A percentile compares a stretch with the other conserved stretches of the same genome.
Evolutionary conservation across 768 basidiomycete species (phyloP).

Genomic region (Glaciozyma antarctica): DNA sequence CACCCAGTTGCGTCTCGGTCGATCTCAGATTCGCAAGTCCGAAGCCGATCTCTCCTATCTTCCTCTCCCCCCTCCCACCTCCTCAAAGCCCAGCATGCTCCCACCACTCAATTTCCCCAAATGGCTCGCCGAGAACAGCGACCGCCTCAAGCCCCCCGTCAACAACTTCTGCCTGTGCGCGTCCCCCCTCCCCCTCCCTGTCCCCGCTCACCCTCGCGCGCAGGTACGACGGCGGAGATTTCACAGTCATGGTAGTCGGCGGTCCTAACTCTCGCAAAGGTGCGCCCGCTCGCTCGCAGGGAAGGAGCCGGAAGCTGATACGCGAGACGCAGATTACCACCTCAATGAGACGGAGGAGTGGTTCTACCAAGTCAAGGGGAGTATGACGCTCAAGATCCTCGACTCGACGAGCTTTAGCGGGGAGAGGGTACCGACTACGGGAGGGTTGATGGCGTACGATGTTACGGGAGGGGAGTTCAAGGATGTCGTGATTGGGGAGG

Average conservation of each 20-base stretch:
- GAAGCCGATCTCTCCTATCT: too few relatives aligned
- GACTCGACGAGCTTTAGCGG: slow-evolving; percentile 25
- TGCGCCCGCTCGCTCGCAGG: slow-evolving; percentile 1
- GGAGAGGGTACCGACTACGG: slow-evolving; percentile 6
- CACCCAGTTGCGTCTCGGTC: slow-evolving; percentile 14
- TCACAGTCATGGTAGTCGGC: slow-evolving; percentile 89
- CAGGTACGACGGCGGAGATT: slow-evolving; percentile 60
- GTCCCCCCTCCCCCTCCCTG: neutral
- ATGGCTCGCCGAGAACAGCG: slow-evolving; percentile 68
- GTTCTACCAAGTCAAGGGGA: slow-evolving; percentile 96
- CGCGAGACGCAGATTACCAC: slow-evolving; percentile 58
- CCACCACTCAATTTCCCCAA: slow-evolving; percentile 79
- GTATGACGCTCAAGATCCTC: slow-evolving; percentile 78
- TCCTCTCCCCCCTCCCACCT: too few relatives aligned
- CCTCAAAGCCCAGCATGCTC: slow-evolving; percentile 25
- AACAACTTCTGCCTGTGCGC: slow-evolving; percentile 75
- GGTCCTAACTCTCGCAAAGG: slow-evolving; percentile 81
- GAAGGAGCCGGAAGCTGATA: neutral
- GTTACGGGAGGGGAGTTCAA: slow-evolving; percentile 61
- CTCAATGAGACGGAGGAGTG: slow-evolving; percentile 97
- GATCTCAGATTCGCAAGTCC: too few relatives aligned
- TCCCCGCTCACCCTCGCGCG: neutral
- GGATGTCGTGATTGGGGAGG: slow-evolving; percentile 84
- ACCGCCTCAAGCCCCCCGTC: slow-evolving; percentile 74
- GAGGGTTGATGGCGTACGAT: slow-evolving; percentile 35